Conservation (phyloP, 495 filamentous ascomycete species). For the Daldinia bambusicola region DNA sequence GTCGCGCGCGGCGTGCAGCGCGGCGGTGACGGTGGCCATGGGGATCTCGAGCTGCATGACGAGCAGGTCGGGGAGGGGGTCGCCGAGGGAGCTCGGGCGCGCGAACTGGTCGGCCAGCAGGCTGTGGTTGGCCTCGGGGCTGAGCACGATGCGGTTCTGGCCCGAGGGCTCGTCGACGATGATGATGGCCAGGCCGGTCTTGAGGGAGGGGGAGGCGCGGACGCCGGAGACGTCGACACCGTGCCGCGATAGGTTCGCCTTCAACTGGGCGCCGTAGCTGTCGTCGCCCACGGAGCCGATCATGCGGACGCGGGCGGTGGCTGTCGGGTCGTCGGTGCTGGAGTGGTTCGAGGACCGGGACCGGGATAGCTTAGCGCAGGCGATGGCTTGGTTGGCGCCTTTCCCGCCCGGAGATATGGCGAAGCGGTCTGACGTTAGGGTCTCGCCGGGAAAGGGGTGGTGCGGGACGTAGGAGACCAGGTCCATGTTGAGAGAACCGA, state of each 20-base stretch:
- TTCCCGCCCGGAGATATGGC: slow-evolving; percentile 87
- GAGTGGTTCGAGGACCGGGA: slow-evolving; percentile 19
- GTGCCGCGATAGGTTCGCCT: slow-evolving; percentile 61
- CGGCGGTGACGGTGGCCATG: slow-evolving; percentile 72
- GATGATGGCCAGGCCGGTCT: slow-evolving; percentile 84
- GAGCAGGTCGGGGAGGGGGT: slow-evolving; percentile 68
- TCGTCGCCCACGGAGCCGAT: slow-evolving; percentile 83
- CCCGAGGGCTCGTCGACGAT: slow-evolving; percentile 81
- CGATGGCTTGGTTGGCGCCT: slow-evolving; percentile 95
- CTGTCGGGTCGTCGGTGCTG: slow-evolving; percentile 46
- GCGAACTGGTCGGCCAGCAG: slow-evolving; percentile 36
- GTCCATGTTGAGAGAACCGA: slow-evolving; percentile 95
- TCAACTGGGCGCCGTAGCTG: slow-evolving; percentile 65
- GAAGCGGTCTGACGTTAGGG: slow-evolving; percentile 82
- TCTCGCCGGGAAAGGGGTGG: slow-evolving; percentile 85
- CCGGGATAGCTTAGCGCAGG: slow-evolving; percentile 66
- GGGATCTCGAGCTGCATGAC: slow-evolving; percentile 94
- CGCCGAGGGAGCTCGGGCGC: slow-evolving; percentile 41
- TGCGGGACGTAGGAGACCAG: slow-evolving; percentile 87
- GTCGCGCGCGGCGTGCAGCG: slow-evolving; percentile 64
- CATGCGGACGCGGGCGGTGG: slow-evolving; percentile 75
- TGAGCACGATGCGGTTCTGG: slow-evolving; percentile 88
- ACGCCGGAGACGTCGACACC: slow-evolving; percentile 72
- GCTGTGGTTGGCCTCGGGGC: slow-evolving; percentile 79
- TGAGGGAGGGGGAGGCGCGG: slow-evolving; percentile 56